These are phyloP conservation scores for Rheum nobile DNA, from an alignment of 148 eudicot genomes.

Conservation along the genomic window DNA sequence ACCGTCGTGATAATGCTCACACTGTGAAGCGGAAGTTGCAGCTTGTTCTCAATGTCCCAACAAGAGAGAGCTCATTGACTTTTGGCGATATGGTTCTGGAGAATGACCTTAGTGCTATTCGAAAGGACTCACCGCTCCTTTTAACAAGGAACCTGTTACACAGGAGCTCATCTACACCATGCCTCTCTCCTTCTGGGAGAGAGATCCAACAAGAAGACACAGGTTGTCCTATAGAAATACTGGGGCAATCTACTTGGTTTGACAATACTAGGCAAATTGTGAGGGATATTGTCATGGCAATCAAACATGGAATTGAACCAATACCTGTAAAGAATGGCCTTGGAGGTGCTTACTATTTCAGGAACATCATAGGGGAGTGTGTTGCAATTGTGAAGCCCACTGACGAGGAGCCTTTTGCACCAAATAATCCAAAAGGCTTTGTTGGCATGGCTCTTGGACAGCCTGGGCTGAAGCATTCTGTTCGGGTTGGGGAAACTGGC, in stretches of 20 bases:
- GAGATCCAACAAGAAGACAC: conserved; percentile 59
- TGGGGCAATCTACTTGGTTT: conserved; percentile 44
- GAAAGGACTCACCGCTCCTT: conserved; percentile 79
- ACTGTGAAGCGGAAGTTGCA: conserved; percentile 84
- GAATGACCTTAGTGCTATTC: conserved; percentile 76
- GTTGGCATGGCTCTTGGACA: conserved; percentile 87
- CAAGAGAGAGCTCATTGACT: conserved; percentile 75
- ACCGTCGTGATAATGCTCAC: conserved; percentile 79
- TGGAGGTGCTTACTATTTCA: conserved; percentile 93
- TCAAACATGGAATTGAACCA: conserved; percentile 81
- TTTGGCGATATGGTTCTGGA: conserved; percentile 87
- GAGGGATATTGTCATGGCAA: conserved; percentile 56
- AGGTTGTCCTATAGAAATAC: conserved; percentile 63
- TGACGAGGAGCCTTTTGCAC: conserved; percentile 98
- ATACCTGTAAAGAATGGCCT: conserved; percentile 76
- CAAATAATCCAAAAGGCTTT: conserved; percentile 94
- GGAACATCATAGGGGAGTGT: conserved; percentile 65
- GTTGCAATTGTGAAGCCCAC: conserved; percentile 98
- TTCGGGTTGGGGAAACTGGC: conserved; percentile 95
- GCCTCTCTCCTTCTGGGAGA: conserved; percentile 75
- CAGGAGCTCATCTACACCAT: conserved; percentile 95
- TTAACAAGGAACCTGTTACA: conserved; percentile 58
- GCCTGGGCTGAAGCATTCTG: conserved; percentile 83
- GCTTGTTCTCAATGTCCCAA: conserved; percentile 65
- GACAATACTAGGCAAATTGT: conserved; percentile 40